These are phyloP conservation scores for Inga oerstediana DNA, from an alignment of 306 rosid genomes.

Conservation along the genomic window DNA sequence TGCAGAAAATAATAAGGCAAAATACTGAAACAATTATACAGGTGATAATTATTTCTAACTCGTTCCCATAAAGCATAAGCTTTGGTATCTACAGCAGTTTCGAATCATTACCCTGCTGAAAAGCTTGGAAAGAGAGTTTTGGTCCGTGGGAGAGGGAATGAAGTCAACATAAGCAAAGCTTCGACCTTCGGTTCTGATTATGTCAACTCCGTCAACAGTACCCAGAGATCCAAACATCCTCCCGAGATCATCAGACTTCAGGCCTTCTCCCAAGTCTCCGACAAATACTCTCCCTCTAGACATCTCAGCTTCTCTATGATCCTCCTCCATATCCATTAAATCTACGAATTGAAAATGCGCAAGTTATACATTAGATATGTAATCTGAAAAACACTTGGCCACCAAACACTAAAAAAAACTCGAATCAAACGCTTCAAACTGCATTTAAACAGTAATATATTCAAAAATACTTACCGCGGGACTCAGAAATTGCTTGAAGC, in stretches of 20 bases:
- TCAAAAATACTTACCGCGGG: background rate
- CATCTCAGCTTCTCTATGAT: background rate
- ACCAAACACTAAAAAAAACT: background rate
- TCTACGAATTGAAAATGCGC: background rate
- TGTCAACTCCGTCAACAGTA: constrained; percentile 49
- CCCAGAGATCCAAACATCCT: constrained; percentile 57
- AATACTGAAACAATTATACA: no score
- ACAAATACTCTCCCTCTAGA: constrained; percentile 55
- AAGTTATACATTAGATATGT: background rate
- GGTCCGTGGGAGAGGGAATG: constrained; percentile 48
- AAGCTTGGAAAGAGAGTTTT: constrained; percentile 73
- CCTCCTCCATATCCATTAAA: constrained; percentile 26
- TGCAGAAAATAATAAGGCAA: background rate
- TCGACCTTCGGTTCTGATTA: constrained; percentile 80
- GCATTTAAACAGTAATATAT: background rate
- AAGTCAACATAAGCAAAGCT: constrained; percentile 81
- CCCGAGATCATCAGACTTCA: constrained; percentile 56
- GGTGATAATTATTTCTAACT: background rate
- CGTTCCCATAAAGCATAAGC: background rate
- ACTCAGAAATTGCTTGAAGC: background rate
- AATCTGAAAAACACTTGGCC: background rate
- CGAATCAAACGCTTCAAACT: background rate
- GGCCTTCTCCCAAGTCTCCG: constrained; percentile 70
- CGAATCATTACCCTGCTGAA: constrained; percentile 51
- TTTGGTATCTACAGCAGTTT: background rate